Percentiles rank a stretch among this genome's conserved stretches.
These are phyloP conservation scores for Xylaria sp. DNA, from an alignment of 2,329 filamentous ascomycete species.

Conservation along the genomic window DNA sequence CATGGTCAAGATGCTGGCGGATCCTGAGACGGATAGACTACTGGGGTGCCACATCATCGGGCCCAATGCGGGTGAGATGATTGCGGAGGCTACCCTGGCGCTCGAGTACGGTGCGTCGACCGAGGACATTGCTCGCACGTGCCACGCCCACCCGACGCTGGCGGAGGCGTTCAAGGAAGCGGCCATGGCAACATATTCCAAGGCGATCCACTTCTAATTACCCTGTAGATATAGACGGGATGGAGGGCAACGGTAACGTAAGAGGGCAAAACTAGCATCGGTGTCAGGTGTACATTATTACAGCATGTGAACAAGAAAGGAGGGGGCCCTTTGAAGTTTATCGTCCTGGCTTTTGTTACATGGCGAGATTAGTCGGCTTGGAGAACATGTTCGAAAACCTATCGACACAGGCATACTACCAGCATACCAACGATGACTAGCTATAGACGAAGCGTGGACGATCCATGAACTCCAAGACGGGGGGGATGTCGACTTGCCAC, in stretches of 20 bases:
- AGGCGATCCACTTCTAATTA: slow-evolving; percentile 91
- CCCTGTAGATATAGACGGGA: slow-evolving; percentile 45
- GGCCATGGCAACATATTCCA: slow-evolving; percentile 95
- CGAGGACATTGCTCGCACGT: slow-evolving; percentile 94
- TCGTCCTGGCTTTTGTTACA: not conserved
- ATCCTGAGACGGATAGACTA: slow-evolving; percentile 95
- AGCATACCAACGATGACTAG: not conserved
- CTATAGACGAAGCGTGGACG: not conserved
- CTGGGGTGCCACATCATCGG: slow-evolving; percentile 97
- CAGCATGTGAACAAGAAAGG: slow-evolving; percentile 45
- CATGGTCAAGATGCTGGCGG: slow-evolving; percentile 95
- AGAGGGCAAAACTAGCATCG: slow-evolving; percentile 45
- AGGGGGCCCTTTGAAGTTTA: slow-evolving; percentile 25
- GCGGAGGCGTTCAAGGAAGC: slow-evolving; percentile 99
- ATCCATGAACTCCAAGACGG: not conserved
- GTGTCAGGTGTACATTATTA: slow-evolving; percentile 53
- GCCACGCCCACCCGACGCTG: slow-evolving; percentile 95
- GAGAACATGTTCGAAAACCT: not conserved
- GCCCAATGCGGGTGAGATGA: slow-evolving; percentile 98
- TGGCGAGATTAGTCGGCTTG: slow-evolving; percentile 1
- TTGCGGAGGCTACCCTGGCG: slow-evolving; percentile 94
- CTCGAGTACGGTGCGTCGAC: slow-evolving; percentile 96
- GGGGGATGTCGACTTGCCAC: slow-evolving; percentile 1
- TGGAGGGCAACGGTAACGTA: slow-evolving; percentile 32
- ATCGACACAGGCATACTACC: not conserved